Evolutionary conservation across 306 rosid species (phyloP), one percentile per base, ranked within the genome.

Genomic region (Dalbergia oliveri): DNA sequence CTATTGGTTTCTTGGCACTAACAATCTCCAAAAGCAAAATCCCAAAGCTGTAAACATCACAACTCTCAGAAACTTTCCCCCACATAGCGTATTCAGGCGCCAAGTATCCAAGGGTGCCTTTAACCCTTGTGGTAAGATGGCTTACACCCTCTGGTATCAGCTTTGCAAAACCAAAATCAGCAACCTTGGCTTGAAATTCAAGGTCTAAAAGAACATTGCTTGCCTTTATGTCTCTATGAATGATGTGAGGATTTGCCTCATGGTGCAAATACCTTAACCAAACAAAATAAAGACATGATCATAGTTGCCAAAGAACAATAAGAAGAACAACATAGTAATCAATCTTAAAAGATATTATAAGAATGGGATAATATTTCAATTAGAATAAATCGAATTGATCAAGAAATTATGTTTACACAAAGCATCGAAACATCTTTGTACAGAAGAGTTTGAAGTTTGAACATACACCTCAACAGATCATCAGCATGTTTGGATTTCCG

Each of bases 71-170:
- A 54, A 94, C 99, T 47, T 94, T 91, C 0, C 97, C 94, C 99
- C 97, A 94, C 97, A 94, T 93, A 11, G 99, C 99, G 11, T 94
- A 94, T 63, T 94, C 99, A 1, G 97, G 99, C 6, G 99, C 99
- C 26, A 94, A 86, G 70, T 94, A 94, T 13, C 99, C 99, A 8
- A 91, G 91, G 1, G 99, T 95, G 16, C 95, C 99, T 72, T 93
- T 95, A 14, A 93, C 99, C 35, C 93, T 90, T 16, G 97, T 95
- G 0, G 97, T 95, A 0, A 94, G 72, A 84, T 93, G 99, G 67
- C 87, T 90, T 1, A 93, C 93, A 2, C 99, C 97, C 8, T 88
- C 97, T 5, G 96, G 97, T 72, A 94, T 87, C 16, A 94, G 76
- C 91, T 93, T 94, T 65, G 96, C 99, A 66, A 93, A 93, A 11